Conservation (phyloP, 352 stramenopile genomes). For the Pythium diclinum region DNA sequence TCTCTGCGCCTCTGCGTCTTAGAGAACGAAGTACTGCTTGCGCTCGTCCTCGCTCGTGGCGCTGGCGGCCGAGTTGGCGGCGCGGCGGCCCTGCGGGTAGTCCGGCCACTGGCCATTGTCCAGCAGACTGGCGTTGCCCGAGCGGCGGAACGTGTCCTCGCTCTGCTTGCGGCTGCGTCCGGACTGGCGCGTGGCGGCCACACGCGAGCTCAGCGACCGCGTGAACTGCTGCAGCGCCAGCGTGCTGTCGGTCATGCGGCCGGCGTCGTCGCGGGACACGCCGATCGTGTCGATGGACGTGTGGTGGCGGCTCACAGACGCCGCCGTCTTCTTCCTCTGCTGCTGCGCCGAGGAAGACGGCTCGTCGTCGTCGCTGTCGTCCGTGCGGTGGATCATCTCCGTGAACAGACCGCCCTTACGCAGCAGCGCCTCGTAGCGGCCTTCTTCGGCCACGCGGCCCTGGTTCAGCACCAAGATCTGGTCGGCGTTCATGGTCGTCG, state of each 20-base stretch:
- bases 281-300: conserved; percentile 25
- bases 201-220: conserved; percentile 67
- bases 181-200: conserved; percentile 55
- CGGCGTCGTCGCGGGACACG: conserved; percentile 4
- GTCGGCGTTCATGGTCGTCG: conserved; percentile 73
- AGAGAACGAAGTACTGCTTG: conserved; percentile 83
- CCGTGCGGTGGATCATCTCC: conserved; percentile 84
- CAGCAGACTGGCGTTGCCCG: conserved; percentile 61
- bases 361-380: conserved; percentile 49
- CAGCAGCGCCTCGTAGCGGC: conserved; percentile 49
- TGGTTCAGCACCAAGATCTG: conserved; percentile 72
- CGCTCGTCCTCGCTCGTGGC: conserved; percentile 53
- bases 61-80: conserved; percentile 47
- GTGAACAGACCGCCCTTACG: conserved; percentile 66
- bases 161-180: conserved; percentile 62
- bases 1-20: conserved; percentile 22
- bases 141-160: conserved; percentile 45
- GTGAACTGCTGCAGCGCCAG: conserved; percentile 82
- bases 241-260: conserved; percentile 29
- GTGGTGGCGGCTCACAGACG: conserved; percentile 3
- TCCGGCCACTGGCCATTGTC: conserved; percentile 41
- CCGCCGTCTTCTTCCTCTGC: conserved; percentile 31
- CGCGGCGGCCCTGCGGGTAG: conserved; percentile 15
- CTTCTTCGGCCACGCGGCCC: conserved; percentile 67
- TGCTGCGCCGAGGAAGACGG: neutral